Evolutionary conservation across 169 alveolate genomes (phyloP).

Genomic region (Toxoplasma gondii): DNA sequence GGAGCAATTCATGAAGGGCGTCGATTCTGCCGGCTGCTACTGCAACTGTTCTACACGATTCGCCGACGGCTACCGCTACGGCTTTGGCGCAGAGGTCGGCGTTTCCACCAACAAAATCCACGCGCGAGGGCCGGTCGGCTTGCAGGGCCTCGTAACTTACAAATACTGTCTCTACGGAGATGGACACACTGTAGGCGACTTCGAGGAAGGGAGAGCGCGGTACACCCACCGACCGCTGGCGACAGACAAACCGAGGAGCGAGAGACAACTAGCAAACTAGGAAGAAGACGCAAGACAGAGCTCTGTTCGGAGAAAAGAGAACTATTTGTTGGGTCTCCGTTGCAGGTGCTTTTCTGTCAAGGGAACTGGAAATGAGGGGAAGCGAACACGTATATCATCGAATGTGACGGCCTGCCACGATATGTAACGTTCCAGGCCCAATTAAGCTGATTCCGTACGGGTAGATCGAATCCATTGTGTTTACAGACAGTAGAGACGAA

Average conservation of each 20-base stretch:
- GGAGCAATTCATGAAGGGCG: conserved; percentile 67
- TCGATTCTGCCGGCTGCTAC: conserved; percentile 78
- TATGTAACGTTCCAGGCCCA: too few species aligned
- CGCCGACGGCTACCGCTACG: conserved; percentile 82
- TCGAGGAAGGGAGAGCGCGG: conserved; percentile 40
- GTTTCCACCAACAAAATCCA: conserved; percentile 79
- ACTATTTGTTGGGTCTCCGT: too few species aligned
- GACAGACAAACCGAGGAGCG: neutral
- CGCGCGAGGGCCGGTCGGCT: conserved; percentile 84
- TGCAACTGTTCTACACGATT: conserved; percentile 80
- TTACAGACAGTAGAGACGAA: too few species aligned
- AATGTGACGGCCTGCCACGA: neutral
- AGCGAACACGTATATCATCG: neutral
- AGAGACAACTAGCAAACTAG: neutral
- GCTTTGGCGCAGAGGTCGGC: conserved; percentile 83
- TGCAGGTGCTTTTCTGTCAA: too few species aligned
- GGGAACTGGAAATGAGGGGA: neutral
- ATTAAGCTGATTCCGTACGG: too few species aligned
- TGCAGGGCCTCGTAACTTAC: conserved; percentile 78
- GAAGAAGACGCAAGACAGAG: neutral
- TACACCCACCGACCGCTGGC: conserved; percentile 15
- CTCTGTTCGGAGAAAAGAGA: neutral
- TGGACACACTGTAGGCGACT: conserved; percentile 75
- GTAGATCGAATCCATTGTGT: too few species aligned
- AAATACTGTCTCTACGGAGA: conserved; percentile 73